A percentile compares a stretch with the other conserved stretches of the same genome.
phyloP scores from a whole-genome alignment of 164 flowering plant species.

The Tinospora cordifolia region DNA sequence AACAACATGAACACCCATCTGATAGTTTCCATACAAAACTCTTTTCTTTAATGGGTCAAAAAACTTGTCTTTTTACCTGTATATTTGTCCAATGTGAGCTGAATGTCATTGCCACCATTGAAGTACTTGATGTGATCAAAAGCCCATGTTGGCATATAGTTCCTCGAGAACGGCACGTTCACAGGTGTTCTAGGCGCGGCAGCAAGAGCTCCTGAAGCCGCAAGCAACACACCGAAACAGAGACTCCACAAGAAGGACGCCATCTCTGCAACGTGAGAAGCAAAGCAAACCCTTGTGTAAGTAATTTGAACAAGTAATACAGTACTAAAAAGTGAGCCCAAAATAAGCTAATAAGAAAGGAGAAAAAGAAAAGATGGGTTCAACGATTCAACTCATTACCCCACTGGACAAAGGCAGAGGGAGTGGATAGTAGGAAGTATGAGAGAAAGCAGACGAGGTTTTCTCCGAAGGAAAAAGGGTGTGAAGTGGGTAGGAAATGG shows the following conservation, averaged over 20 bases:
- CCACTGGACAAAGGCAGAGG: no score
- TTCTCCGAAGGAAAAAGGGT: no score
- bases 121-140: conserved; percentile 65
- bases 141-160: conserved; percentile 80
- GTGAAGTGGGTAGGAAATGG: background rate
- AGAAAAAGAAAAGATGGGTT: no score
- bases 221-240: conserved; percentile 19
- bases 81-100: conserved; percentile 58
- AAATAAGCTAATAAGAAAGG: no score
- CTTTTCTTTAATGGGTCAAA: background rate
- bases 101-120: conserved; percentile 61
- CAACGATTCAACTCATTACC: no score
- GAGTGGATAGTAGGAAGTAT: no score
- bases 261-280: conserved; percentile 28
- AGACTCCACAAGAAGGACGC: conserved; percentile 21
- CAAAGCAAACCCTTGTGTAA: background rate
- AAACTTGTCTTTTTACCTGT: conserved; percentile 35
- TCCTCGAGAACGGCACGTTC: conserved; percentile 51
- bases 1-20: no score
- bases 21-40: background rate
- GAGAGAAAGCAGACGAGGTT: no score
- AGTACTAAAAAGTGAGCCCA: background rate
- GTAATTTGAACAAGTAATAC: background rate
- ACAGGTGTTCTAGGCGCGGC: conserved; percentile 43
- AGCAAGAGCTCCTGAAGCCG: conserved; percentile 25